These are phyloP conservation scores for Strombidium stylifer DNA, from an alignment of 73 alveolate species.

Conservation along the genomic window DNA sequence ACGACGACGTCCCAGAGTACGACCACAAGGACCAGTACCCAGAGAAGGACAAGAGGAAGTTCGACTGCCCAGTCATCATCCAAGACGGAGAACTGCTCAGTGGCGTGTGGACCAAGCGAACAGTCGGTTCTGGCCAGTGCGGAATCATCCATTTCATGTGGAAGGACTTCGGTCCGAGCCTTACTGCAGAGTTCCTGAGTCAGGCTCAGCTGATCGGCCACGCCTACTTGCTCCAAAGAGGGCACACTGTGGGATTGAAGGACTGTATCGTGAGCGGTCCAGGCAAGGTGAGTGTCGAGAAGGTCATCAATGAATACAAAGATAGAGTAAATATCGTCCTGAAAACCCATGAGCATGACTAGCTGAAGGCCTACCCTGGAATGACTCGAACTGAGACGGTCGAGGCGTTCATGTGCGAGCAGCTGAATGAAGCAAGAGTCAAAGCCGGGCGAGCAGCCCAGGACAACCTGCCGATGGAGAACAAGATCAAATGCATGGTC, in stretches of 20 bases:
- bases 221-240: constrained; percentile 88
- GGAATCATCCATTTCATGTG: constrained; percentile 88
- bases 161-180: constrained; percentile 90
- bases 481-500: constrained; percentile 98
- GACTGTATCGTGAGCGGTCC: constrained; percentile 86
- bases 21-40: constrained; percentile 50
- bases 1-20: too few relatives aligned
- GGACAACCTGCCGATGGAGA: constrained; percentile 74
- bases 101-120: constrained; percentile 93
- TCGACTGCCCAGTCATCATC: too few relatives aligned
- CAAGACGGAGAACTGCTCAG: constrained; percentile 91
- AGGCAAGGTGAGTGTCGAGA: constrained; percentile 62
- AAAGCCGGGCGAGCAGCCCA: constrained; percentile 91
- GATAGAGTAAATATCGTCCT: constrained; percentile 39
- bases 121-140: constrained; percentile 92
- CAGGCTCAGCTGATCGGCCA: constrained; percentile 89
- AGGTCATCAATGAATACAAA: constrained; percentile 55
- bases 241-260: constrained; percentile 93
- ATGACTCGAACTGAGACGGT: constrained; percentile 96
- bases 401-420: constrained; percentile 88
- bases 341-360: constrained; percentile 83
- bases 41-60: constrained; percentile 61
- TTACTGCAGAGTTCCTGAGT: constrained; percentile 81
- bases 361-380: constrained; percentile 97
- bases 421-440: constrained; percentile 94